These are phyloP conservation scores for Cryptococcus maquisensis DNA, from an alignment of 1,284 basidiomycete species.

Conservation along the genomic window DNA sequence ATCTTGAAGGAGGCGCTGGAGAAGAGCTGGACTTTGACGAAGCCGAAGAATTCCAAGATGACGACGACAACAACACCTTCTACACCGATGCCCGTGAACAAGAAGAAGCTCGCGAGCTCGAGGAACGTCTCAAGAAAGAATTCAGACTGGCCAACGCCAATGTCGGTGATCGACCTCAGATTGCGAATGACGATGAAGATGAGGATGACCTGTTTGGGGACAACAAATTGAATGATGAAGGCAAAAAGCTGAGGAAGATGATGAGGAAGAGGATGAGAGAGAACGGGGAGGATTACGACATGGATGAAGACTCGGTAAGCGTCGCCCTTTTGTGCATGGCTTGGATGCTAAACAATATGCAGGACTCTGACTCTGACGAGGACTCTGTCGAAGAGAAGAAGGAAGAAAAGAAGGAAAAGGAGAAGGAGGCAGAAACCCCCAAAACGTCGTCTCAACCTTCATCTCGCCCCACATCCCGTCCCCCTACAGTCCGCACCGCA, in stretches of 20 bases:
- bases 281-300: constrained; percentile 20
- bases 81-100: constrained; percentile 41
- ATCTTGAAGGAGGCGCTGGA: constrained; percentile 39
- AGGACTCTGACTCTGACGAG: constrained; percentile 22
- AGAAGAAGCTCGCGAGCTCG: constrained; percentile 39
- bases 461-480: constrained; percentile 29
- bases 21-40: constrained; percentile 45
- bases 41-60: constrained; percentile 45
- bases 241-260: constrained; percentile 33
- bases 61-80: constrained; percentile 45
- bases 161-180: constrained; percentile 41
- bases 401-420: constrained; percentile 12
- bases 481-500: constrained; percentile 16
- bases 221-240: constrained; percentile 28
- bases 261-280: constrained; percentile 34
- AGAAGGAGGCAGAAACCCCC: constrained; percentile 7
- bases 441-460: constrained; percentile 12
- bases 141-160: constrained; percentile 20
- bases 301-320: constrained; percentile 22
- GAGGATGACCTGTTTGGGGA: constrained; percentile 37
- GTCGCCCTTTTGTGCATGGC: too few relatives aligned
- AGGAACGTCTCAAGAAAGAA: constrained; percentile 40
- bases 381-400: constrained; percentile 15
- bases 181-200: constrained; percentile 31
- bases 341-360: neutral